A percentile compares a stretch with the other conserved stretches of the same genome.
Evolutionary conservation across 768 basidiomycete species (phyloP).

Genomic region (Leccinum obscurum): DNA sequence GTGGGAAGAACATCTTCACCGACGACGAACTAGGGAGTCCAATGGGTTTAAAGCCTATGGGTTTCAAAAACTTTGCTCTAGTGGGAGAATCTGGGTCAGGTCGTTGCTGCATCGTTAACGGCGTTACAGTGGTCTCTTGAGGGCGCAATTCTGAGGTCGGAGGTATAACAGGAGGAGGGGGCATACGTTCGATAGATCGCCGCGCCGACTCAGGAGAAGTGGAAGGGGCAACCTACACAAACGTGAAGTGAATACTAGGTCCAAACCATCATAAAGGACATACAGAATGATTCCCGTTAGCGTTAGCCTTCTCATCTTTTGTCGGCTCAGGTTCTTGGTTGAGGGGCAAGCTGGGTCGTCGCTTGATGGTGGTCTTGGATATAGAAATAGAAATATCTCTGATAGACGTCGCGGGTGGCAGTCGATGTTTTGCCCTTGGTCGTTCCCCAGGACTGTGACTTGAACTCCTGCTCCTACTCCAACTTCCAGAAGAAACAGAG

Average conservation of each 20-base stretch:
- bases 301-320: conserved; percentile 37
- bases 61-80: conserved; percentile 33
- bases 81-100: conserved; percentile 19
- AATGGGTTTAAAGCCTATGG: conserved; percentile 68
- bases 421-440: conserved; percentile 59
- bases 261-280: conserved; percentile 2
- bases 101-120: conserved; percentile 17
- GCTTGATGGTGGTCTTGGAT: conserved; percentile 31
- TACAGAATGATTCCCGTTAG: conserved; percentile 41
- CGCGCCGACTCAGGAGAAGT: conserved; percentile 23
- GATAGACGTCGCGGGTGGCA: conserved; percentile 51
- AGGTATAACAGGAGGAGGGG: conserved; percentile 31
- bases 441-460: conserved; percentile 56
- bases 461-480: conserved; percentile 50
- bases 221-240: conserved; percentile 20
- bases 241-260: conserved; percentile 10
- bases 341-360: conserved; percentile 19
- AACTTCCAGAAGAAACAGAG: conserved; percentile 54
- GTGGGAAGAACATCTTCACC: conserved; percentile 80
- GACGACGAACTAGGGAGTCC: conserved; percentile 46
- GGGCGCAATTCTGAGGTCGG: conserved; percentile 15
- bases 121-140: conserved; percentile 11
- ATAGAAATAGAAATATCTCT: conserved; percentile 33
- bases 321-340: conserved; percentile 27
- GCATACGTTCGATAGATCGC: conserved; percentile 34